Evolutionary conservation across 331 rosid species (phyloP), one percentile per base, ranked within the genome.

Genomic region (Stylosanthes scabra): DNA sequence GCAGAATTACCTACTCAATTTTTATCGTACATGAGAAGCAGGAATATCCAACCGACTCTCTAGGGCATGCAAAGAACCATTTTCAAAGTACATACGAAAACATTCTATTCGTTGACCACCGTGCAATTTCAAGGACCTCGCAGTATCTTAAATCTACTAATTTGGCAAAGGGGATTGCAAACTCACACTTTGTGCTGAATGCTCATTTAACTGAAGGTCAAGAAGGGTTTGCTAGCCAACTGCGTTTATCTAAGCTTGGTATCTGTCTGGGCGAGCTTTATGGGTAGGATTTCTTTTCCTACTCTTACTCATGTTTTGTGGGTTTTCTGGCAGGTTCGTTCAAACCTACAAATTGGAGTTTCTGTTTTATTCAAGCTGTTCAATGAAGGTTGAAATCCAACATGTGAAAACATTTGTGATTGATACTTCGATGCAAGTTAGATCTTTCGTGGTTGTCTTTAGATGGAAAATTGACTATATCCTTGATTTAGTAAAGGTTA

Each of bases 1-100:
- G 98, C 97, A 45, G 99, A 95, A 83, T 72, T 95, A 81, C 99
- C 99, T 2, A 57, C 92, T 70, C 99, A 92, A 49, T 95, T 95
- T 90, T 88, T 95, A 76, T 82, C 89, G 59, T 92, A 90, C 79
- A 59, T 92, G 96, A 87, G 99, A 82, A 74, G 86, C 78, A 88
- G 99, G 85, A 88, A 87, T 42, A 89, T 90, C 81, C 89, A 86
- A 85, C 96, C 97, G 54, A 79, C 40, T 79, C 68, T 41, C 51
- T 86, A 84, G 4, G 90, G 68, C 59, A 60, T 72, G 81, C 79
- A 71, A 81, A 70, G 72, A 76, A 76, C 72, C 57, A 14, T 51
- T 1, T 31, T 1, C 57, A 14, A 14, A 70, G 88, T 93, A 81
- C 77, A 83, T 77, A 85, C 4, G 65, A 70, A 82, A 57, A 25